Conservation (phyloP, 1,284 basidiomycete genomes). For the Blastosporella zonata region DNA sequence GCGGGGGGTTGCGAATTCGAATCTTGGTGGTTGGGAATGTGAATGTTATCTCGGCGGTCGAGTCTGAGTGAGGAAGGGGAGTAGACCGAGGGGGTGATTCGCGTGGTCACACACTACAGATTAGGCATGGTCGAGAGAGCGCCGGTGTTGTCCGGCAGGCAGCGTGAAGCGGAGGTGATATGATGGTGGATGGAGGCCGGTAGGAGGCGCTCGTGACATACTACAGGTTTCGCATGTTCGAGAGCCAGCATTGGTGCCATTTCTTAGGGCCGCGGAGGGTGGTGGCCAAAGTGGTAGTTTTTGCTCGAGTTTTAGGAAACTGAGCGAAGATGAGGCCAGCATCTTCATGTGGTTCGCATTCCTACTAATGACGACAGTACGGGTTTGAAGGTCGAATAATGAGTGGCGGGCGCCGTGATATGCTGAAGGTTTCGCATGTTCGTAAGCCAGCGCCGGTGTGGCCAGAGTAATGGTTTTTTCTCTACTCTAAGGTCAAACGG, state of each 20-base stretch:
- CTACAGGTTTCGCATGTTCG: constrained; percentile 2
- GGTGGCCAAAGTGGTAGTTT: constrained; percentile 3
- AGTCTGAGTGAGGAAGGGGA: background rate
- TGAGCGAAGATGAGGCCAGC: constrained; percentile 1
- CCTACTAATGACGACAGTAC: background rate
- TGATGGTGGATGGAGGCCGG: background rate
- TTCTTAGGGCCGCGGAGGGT: background rate
- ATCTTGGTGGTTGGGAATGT: background rate
- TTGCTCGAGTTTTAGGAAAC: background rate
- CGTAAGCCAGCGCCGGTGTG: no score
- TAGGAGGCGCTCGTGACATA: background rate
- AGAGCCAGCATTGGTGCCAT: background rate
- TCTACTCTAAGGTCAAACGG: no score
- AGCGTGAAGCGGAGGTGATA: background rate
- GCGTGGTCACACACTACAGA: background rate
- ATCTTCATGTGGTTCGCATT: constrained; percentile 1
- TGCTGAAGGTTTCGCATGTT: no score
- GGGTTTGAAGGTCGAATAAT: background rate
- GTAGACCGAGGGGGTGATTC: background rate
- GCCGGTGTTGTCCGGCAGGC: background rate
- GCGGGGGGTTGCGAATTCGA: background rate
- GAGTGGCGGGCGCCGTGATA: background rate
- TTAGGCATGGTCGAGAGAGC: constrained; percentile 1
- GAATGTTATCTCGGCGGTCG: background rate
- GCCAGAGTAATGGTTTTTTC: no score